Evolutionary conservation across 805 yeast species (phyloP).

Genomic region (Ogataea henricii): DNA sequence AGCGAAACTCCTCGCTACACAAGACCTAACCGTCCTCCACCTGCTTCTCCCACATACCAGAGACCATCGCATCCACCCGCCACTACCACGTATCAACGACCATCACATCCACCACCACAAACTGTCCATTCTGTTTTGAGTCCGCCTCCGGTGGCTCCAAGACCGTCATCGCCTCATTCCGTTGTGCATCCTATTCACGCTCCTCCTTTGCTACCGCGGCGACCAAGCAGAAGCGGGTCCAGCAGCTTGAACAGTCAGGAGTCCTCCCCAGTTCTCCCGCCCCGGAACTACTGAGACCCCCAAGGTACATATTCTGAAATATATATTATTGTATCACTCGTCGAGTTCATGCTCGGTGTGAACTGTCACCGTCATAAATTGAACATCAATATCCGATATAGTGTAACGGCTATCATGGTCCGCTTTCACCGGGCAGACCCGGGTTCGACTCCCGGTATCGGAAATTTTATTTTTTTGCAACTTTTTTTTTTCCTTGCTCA

Average conservation of each 20-base stretch:
- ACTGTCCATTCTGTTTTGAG: not conserved
- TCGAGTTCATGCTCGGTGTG: not conserved
- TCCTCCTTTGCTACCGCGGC: conserved; percentile 16
- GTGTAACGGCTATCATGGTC: conserved; percentile 86
- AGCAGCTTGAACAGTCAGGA: not conserved
- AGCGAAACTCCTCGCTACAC: not conserved
- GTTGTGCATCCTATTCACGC: conserved; percentile 19
- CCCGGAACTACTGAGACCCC: conserved; percentile 1
- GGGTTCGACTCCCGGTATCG: conserved; percentile 90
- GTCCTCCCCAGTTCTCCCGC: conserved; percentile 1
- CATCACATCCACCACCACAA: conserved; percentile 7
- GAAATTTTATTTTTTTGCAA: conserved; percentile 37
- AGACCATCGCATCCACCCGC: conserved; percentile 6
- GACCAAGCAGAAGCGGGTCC: conserved; percentile 1
- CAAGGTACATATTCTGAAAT: not conserved
- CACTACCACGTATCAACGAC: conserved; percentile 1
- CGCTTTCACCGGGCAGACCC: conserved; percentile 86
- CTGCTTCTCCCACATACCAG: not conserved
- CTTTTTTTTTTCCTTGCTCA: not conserved
- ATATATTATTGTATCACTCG: not conserved
- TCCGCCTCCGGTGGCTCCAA: conserved; percentile 1
- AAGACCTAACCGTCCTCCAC: conserved; percentile 9
- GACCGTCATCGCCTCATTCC: not conserved
- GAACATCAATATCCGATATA: conserved; percentile 55
- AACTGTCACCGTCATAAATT: not conserved